Base-by-base conservation (phyloP, 2,329 filamentous ascomycete species). In the Byssoonygena ceratinophila region DNA sequence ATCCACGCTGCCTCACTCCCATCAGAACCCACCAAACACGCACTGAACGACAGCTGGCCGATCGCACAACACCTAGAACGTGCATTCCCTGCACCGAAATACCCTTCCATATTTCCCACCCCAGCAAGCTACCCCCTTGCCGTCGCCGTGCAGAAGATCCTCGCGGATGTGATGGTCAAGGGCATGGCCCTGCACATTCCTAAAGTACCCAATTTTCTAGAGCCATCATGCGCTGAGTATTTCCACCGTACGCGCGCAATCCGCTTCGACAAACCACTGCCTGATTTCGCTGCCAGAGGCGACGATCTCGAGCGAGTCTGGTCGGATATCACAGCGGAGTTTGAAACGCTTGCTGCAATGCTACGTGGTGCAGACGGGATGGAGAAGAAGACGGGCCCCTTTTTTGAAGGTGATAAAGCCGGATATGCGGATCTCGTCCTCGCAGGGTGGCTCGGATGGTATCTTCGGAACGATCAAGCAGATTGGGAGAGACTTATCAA, bases 11-110 rank as follows among this genome's bases (percentile, higher is more conserved):
- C 68, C 5, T 67, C 58, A 46, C 27, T 54, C 22, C 20, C 29
- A 4, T 27, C 25, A 12, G 29, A 11, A 14, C 40, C 46, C 9
- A 55, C 44, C 47, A 16, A 29, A 29, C 46, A 46, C 23, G 49
- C 55, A 1, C 39, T 58, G 9, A 62, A 64, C 59, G 68, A 70
- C 57, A 69, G 67, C 23, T 53, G 49, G 25, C 55, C 62, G 41
- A 70, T 72, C 58, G 61, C 68, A 8, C 54, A 63, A 34, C 70
- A 71, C 55, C 62, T 71, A 43, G 66, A 70, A 51, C 55, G 59
- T 5, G 66, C 63, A 8, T 71, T 71, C 54, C 66, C 66, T 1
- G 53, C 63, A 14, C 66, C 63, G 1, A 53, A 66, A n/a, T 53
- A 71, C 7, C 60, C 59, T 4, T 57, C 68, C 46, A 62, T 59